These are phyloP conservation scores for Fusarium sp. DNA, from an alignment of 2,329 filamentous ascomycete species.

Conservation along the genomic window DNA sequence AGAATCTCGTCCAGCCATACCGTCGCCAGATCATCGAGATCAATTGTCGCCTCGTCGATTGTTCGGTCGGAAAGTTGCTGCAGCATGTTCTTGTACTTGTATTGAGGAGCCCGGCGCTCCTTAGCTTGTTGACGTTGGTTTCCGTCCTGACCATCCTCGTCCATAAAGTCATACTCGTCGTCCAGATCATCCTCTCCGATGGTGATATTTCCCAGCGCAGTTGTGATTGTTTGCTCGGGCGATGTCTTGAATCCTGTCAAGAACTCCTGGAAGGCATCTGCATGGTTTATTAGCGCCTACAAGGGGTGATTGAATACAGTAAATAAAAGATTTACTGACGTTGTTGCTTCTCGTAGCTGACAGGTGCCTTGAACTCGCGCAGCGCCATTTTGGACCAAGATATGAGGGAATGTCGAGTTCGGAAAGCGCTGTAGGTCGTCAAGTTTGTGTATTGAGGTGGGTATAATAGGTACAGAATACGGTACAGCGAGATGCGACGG, in stretches of 20 bases:
- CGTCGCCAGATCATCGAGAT: slow-evolving; percentile 85
- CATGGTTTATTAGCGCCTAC: slow-evolving; percentile 44
- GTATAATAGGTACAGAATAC: neutral
- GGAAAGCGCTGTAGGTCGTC: slow-evolving; percentile 30
- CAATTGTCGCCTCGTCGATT: slow-evolving; percentile 81
- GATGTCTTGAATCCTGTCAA: slow-evolving; percentile 87
- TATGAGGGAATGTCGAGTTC: slow-evolving; percentile 29
- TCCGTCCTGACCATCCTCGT: slow-evolving; percentile 75
- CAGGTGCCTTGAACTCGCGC: slow-evolving; percentile 78
- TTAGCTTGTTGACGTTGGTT: slow-evolving; percentile 62
- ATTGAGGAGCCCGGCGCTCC: slow-evolving; percentile 68
- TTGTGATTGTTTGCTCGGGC: slow-evolving; percentile 75
- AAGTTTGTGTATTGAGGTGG: slow-evolving; percentile 18
- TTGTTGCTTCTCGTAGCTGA: slow-evolving; percentile 90
- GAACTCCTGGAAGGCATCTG: slow-evolving; percentile 88
- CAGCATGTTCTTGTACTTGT: slow-evolving; percentile 90
- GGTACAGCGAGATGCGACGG: slow-evolving; percentile 31
- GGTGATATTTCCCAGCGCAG: slow-evolving; percentile 84
- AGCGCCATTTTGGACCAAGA: slow-evolving; percentile 76
- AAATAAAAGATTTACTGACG: slow-evolving; percentile 60
- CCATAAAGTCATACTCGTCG: slow-evolving; percentile 94
- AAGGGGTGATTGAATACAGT: slow-evolving; percentile 1
- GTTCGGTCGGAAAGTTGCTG: slow-evolving; percentile 88
- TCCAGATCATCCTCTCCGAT: slow-evolving; percentile 88
- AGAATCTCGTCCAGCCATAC: slow-evolving; percentile 60